Evolutionary conservation across 306 rosid genomes (phyloP).

Genomic region (Gleditsia sinensis): DNA sequence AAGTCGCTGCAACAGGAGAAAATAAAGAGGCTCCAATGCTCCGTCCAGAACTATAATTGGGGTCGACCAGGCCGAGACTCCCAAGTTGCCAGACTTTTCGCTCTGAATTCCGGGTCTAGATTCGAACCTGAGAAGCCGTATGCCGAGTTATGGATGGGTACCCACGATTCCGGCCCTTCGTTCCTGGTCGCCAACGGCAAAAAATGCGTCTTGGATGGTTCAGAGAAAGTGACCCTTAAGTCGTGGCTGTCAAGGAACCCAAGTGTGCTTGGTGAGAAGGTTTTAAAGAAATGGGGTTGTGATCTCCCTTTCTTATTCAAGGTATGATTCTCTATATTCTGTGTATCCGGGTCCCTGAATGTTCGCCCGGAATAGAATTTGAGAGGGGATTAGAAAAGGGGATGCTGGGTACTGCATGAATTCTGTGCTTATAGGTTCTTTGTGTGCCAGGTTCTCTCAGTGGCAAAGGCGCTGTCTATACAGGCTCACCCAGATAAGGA

Average conservation of each 20-base stretch:
- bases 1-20: constrained; percentile 19
- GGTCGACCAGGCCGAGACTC: constrained; percentile 65
- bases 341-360: not conserved
- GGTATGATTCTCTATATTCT: constrained; percentile 42
- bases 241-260: constrained; percentile 75
- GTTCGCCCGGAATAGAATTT: not conserved
- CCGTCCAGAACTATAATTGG: constrained; percentile 87
- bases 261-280: constrained; percentile 67
- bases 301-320: constrained; percentile 91
- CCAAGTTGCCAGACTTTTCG: constrained; percentile 63
- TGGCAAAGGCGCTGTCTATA: constrained; percentile 84
- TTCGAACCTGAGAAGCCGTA: constrained; percentile 62
- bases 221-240: constrained; percentile 52
- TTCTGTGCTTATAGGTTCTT: constrained; percentile 22
- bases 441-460: constrained; percentile 73
- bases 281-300: constrained; percentile 71
- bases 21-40: constrained; percentile 61
- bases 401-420: not conserved
- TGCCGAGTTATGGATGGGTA: constrained; percentile 97
- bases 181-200: constrained; percentile 43
- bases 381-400: not conserved
- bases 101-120: constrained; percentile 56
- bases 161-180: constrained; percentile 89
- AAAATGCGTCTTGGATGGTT: constrained; percentile 29
- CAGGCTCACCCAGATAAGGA: constrained; percentile 99